These are phyloP conservation scores for Scleroderma bovista DNA, from an alignment of 768 basidiomycete genomes.

Conservation along the genomic window DNA sequence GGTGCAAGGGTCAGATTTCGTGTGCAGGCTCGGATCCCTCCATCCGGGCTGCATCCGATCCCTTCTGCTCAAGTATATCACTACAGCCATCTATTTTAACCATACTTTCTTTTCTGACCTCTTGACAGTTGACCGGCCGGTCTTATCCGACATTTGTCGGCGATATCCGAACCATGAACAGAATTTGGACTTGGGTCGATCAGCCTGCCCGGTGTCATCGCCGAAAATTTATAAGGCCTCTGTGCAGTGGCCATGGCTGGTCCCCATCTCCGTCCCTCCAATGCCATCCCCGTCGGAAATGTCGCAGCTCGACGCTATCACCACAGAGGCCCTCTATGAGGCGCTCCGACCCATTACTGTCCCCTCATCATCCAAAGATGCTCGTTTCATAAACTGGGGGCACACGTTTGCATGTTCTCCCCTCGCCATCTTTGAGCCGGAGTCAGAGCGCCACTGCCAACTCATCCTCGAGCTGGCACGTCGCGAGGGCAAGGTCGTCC, in stretches of 20 bases:
- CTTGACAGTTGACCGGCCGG: constrained; percentile 6
- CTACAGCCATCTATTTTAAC: not conserved
- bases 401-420: constrained; percentile 69
- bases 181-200: constrained; percentile 21
- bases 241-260: constrained; percentile 29
- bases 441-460: constrained; percentile 59
- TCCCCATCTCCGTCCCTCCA: constrained; percentile 24
- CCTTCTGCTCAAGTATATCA: not conserved
- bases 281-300: constrained; percentile 33
- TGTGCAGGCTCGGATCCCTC: too few species aligned
- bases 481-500: constrained; percentile 61
- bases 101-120: not conserved
- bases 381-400: constrained; percentile 83
- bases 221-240: constrained; percentile 26
- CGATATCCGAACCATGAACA: constrained; percentile 6
- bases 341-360: constrained; percentile 54
- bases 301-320: constrained; percentile 31
- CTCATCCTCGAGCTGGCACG: constrained; percentile 78
- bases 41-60: too few species aligned
- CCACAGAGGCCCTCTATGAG: constrained; percentile 44
- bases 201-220: constrained; percentile 17
- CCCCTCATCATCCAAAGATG: constrained; percentile 31
- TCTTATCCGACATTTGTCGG: constrained; percentile 11
- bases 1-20: too few species aligned
- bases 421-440: constrained; percentile 70